A percentile compares a stretch with the other conserved stretches of the same genome.
Evolutionary conservation across 1,139 yeast species (phyloP).

Genomic region (Suhomyces wounanorum): DNA sequence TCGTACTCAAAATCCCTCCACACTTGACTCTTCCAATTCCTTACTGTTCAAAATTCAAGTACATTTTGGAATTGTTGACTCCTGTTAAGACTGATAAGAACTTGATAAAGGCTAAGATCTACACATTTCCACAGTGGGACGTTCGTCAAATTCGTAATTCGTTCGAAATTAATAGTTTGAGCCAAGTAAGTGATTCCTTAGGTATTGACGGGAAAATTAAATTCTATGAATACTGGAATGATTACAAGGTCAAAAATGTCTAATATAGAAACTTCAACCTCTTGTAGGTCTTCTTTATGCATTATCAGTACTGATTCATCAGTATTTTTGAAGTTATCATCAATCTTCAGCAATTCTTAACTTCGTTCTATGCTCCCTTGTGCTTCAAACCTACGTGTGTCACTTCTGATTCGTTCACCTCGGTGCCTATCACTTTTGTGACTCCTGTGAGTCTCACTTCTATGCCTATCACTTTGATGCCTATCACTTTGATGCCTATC

Average conservation of each 20-base stretch:
- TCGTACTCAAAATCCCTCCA: constrained; percentile 46
- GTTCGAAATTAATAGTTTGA: constrained; percentile 35
- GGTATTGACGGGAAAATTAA: constrained; percentile 30
- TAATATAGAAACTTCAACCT: not conserved
- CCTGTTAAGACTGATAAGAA: constrained; percentile 23
- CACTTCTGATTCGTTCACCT: not conserved
- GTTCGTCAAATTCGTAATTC: constrained; percentile 22
- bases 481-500: constrained; percentile 6
- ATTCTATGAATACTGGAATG: constrained; percentile 36
- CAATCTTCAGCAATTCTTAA: not conserved
- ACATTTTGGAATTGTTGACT: constrained; percentile 28
- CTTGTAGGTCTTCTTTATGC: constrained; percentile 1
- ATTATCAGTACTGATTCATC: not conserved
- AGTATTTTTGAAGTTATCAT: not conserved
- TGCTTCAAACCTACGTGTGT: not conserved
- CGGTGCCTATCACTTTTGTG: not conserved
- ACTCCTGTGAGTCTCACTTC: not conserved
- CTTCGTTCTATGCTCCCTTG: not conserved
- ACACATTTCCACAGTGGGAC: constrained; percentile 24
- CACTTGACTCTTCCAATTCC: constrained; percentile 40
- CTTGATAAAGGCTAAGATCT: constrained; percentile 28
- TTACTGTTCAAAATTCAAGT: constrained; percentile 21
- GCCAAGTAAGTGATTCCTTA: constrained; percentile 30
- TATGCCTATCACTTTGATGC: constrained; percentile 3
- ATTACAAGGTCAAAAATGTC: constrained; percentile 18